Conservation (phyloP, 192 early-diverging fungal genomes). For the Entophlyctis luteolus region DNA sequence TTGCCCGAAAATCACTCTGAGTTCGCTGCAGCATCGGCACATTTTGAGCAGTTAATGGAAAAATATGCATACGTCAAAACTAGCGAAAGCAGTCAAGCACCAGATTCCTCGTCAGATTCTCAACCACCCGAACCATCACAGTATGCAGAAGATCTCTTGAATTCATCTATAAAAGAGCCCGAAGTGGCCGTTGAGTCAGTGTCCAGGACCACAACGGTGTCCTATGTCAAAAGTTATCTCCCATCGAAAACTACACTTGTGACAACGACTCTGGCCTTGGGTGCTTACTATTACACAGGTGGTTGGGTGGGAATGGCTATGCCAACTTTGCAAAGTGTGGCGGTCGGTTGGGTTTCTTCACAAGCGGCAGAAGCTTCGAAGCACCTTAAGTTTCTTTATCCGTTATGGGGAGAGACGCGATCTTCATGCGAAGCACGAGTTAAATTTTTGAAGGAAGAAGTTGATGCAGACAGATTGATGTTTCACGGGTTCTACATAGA, state of each 20-base stretch:
- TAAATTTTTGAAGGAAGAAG: constrained; percentile 19
- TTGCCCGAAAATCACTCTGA: not conserved
- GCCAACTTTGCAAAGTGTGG: constrained; percentile 36
- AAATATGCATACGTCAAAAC: not conserved
- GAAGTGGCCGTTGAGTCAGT: not conserved
- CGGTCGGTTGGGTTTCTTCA: constrained; percentile 37
- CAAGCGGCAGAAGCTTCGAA: constrained; percentile 41
- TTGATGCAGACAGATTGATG: constrained; percentile 17
- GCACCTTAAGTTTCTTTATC: constrained; percentile 51
- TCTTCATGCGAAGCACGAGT: constrained; percentile 20
- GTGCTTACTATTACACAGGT: constrained; percentile 41
- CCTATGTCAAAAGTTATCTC: constrained; percentile 9
- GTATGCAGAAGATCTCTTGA: not conserved
- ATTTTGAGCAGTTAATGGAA: not conserved
- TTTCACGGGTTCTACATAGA: constrained; percentile 41
- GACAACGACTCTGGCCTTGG: constrained; percentile 33
- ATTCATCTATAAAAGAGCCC: not conserved
- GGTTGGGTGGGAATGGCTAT: constrained; percentile 31
- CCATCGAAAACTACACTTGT: constrained; percentile 20
- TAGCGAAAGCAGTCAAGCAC: not conserved
- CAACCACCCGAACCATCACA: not conserved
- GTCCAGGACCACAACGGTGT: not conserved
- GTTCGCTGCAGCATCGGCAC: not conserved
- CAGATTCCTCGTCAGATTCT: not conserved
- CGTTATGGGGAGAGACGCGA: constrained; percentile 46